Conservation (phyloP, 2,329 filamentous ascomycete species). For the Lachnellula arida region DNA sequence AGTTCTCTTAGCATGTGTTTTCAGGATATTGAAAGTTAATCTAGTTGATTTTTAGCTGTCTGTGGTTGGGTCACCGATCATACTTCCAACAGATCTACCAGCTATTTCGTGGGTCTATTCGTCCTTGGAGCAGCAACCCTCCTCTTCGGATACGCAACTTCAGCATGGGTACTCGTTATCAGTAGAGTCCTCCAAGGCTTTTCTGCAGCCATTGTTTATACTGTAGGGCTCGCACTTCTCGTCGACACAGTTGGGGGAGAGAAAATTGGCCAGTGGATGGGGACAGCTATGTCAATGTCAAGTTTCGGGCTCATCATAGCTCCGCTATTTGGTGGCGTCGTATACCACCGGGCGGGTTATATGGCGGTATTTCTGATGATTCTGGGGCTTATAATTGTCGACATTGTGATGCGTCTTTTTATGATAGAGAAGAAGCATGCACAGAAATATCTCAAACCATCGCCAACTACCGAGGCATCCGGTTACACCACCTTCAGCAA, state of each 20-base stretch:
- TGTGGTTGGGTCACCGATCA: not conserved
- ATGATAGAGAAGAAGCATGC: slow-evolving; percentile 53
- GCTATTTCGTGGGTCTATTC: slow-evolving; percentile 54
- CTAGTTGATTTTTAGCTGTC: not conserved
- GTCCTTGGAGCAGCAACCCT: slow-evolving; percentile 48
- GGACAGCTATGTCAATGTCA: slow-evolving; percentile 54
- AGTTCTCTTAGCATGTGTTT: not conserved
- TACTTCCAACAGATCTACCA: slow-evolving; percentile 24
- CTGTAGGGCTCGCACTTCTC: slow-evolving; percentile 63
- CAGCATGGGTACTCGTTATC: slow-evolving; percentile 54
- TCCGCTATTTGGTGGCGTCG: slow-evolving; percentile 51
- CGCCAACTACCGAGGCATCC: not conserved
- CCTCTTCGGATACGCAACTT: slow-evolving; percentile 59
- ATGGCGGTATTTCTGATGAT: slow-evolving; percentile 53
- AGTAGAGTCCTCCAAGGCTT: slow-evolving; percentile 63
- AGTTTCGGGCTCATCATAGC: slow-evolving; percentile 50
- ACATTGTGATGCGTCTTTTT: slow-evolving; percentile 47
- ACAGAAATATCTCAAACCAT: slow-evolving; percentile 38
- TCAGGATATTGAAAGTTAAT: too few relatives aligned
- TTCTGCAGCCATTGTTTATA: slow-evolving; percentile 67
- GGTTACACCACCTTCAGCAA: not conserved
- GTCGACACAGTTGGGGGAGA: slow-evolving; percentile 62
- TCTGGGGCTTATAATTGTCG: slow-evolving; percentile 48
- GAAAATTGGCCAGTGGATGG: slow-evolving; percentile 56
- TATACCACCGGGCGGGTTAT: slow-evolving; percentile 55